Conservation (phyloP, 2,329 filamentous ascomycete species). For the Ophiostoma sp. region DNA sequence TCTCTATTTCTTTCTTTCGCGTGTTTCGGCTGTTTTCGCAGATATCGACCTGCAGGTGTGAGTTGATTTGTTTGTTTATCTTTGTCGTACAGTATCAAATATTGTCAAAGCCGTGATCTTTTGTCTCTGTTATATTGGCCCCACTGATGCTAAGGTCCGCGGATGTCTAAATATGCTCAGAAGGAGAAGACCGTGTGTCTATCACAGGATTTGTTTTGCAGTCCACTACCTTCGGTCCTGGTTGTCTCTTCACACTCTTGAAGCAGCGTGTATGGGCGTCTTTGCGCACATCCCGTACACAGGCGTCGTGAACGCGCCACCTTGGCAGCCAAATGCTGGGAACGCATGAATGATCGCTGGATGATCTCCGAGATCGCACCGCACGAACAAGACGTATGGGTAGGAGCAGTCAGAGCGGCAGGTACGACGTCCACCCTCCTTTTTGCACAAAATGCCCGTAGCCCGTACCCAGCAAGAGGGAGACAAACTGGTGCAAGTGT, state of each 20-base stretch:
- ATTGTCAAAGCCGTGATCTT: neutral
- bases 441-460: neutral
- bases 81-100: neutral
- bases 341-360: constrained; percentile 19
- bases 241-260: neutral
- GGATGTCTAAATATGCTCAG: neutral
- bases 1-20: neutral
- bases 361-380: constrained; percentile 15
- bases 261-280: neutral
- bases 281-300: neutral
- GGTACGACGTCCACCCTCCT: neutral
- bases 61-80: neutral
- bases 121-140: neutral
- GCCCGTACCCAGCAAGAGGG: neutral
- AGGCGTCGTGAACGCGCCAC: neutral
- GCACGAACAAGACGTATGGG: neutral
- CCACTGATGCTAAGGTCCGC: neutral
- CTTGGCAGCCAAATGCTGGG: neutral
- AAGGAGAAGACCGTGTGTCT: neutral
- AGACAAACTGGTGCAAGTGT: neutral
- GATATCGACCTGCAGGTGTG: neutral
- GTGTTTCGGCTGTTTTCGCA: neutral
- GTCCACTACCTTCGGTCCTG: neutral
- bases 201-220: neutral
- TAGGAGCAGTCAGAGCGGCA: neutral